Percentiles rank a stretch among this genome's conserved stretches.
Evolutionary conservation across 768 basidiomycete genomes (phyloP).

Genomic region (Pleurotus citrinopileatus): DNA sequence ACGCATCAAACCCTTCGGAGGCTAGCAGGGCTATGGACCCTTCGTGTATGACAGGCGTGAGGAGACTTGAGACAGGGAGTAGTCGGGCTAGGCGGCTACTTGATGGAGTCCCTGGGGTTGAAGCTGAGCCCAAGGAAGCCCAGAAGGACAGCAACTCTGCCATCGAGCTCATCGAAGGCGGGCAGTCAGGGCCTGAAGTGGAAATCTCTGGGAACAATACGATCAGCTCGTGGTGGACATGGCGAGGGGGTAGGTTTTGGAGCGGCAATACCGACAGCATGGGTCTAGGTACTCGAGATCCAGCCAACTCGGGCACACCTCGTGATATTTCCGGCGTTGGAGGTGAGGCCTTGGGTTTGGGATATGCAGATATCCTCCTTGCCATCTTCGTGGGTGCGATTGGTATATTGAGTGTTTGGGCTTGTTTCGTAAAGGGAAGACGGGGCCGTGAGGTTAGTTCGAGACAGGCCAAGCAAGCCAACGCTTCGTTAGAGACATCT

Average conservation of each 20-base stretch:
- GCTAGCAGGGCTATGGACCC: conserved; percentile 34
- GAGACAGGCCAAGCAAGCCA: neutral
- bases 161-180: conserved; percentile 3
- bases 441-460: neutral
- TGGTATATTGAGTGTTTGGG: conserved; percentile 3
- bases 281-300: neutral
- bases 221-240: conserved; percentile 1
- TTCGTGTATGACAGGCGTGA: conserved; percentile 63
- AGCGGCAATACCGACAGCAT: neutral
- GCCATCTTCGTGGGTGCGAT: neutral
- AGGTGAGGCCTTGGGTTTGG: neutral
- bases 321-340: neutral
- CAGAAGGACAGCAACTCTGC: neutral
- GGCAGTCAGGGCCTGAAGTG: neutral
- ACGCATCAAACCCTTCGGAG: neutral
- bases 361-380: conserved; percentile 1
- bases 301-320: too few species aligned
- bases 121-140: conserved; percentile 18
- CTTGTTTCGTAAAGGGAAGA: neutral
- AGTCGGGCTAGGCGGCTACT: conserved; percentile 51
- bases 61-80: conserved; percentile 49
- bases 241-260: conserved; percentile 3
- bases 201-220: neutral
- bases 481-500: neutral
- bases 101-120: conserved; percentile 50